Base-by-base conservation (phyloP, 208 protist genomes). In the Strigomonas galati region DNA sequence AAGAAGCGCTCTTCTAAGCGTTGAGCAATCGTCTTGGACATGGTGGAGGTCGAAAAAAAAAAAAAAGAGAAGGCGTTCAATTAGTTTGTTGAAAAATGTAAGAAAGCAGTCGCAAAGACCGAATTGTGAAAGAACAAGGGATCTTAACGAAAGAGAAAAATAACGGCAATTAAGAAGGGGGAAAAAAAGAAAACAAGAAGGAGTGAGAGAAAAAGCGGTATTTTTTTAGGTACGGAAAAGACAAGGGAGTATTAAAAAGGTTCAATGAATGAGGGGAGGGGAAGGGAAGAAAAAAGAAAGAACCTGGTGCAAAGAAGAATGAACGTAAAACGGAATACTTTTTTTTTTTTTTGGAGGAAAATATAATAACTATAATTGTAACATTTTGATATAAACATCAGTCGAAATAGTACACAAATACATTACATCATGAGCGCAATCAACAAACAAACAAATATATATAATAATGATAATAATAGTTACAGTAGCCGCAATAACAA, bases 1-100 rank as follows among this genome's bases (percentile, higher is more conserved):
- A 85, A 71, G 51, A 95, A 95, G 35, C 89, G 81, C 51, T 85
- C 63, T 52, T 79, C 73, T 48, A 93, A 76, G 23, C 82, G 76
- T 27, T 81, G 40, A 24, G 78, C 84, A n/a, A 93, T 76, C 3
- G 64, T 54, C 44, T 61, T 64, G 4, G 27, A 67, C 40, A 70
- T 69, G 28, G 43, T 6, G 35, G 28, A 63, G 51, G 10, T 40
- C 54, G 23, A 37, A 7, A 31, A 59, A 10, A 32, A 59, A 31
- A 32, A 59, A 31, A 2, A 59, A 54, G 49, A 28, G n/a, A 21
- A 49, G 19, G 15, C 43, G 19, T 14, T n/a, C 14, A 21, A 30
- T 55, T 55, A 30, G 51, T 55, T 30, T 24, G 28, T 55, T 24
- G 21, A 6, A 55, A 10, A 55, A 24, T 30, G 28, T 30, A 55